A percentile compares a stretch with the other conserved stretches of the same genome.
Evolutionary conservation across 1,139 yeast genomes (phyloP).

Genomic region (Geotrichum carabidarum): DNA sequence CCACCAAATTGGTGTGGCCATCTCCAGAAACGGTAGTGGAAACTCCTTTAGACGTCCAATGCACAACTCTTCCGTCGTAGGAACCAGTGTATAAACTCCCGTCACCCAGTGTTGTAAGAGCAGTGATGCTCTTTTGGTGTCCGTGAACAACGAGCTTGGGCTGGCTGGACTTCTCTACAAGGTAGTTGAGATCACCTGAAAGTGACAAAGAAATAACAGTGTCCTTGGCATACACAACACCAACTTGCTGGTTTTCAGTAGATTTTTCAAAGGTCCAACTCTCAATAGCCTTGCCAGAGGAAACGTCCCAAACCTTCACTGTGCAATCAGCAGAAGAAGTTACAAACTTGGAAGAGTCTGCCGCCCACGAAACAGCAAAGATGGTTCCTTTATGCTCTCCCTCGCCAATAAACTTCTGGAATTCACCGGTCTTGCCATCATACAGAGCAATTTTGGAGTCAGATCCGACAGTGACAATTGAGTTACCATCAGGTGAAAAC

Average conservation of each 20-base stretch:
- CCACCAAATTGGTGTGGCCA: slow-evolving; percentile 28
- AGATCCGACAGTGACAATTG: slow-evolving; percentile 77
- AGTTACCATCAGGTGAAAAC: slow-evolving; percentile 67
- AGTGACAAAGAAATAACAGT: slow-evolving; percentile 62
- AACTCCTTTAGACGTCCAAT: slow-evolving; percentile 44
- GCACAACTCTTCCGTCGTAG: slow-evolving; percentile 68
- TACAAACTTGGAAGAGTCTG: slow-evolving; percentile 51
- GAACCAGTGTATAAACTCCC: slow-evolving; percentile 58
- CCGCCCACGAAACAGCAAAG: slow-evolving; percentile 68
- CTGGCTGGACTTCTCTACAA: slow-evolving; percentile 39
- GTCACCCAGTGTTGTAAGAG: slow-evolving; percentile 40
- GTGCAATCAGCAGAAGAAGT: slow-evolving; percentile 83
- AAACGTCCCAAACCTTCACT: slow-evolving; percentile 58
- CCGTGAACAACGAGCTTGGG: slow-evolving; percentile 55
- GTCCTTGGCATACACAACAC: slow-evolving; percentile 63
- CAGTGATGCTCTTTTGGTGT: slow-evolving; percentile 77
- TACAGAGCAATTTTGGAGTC: slow-evolving; percentile 74
- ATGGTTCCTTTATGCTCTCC: slow-evolving; percentile 69
- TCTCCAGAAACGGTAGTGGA: slow-evolving; percentile 20
- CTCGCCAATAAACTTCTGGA: slow-evolving; percentile 45
- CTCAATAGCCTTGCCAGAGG: slow-evolving; percentile 27
- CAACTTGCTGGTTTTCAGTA: slow-evolving; percentile 69
- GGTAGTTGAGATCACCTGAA: slow-evolving; percentile 66
- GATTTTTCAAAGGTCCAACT: slow-evolving; percentile 32
- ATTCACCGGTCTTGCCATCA: slow-evolving; percentile 86